phyloP scores from a whole-genome alignment of 768 basidiomycete genomes.

The Hydnomerulius pinastri region DNA sequence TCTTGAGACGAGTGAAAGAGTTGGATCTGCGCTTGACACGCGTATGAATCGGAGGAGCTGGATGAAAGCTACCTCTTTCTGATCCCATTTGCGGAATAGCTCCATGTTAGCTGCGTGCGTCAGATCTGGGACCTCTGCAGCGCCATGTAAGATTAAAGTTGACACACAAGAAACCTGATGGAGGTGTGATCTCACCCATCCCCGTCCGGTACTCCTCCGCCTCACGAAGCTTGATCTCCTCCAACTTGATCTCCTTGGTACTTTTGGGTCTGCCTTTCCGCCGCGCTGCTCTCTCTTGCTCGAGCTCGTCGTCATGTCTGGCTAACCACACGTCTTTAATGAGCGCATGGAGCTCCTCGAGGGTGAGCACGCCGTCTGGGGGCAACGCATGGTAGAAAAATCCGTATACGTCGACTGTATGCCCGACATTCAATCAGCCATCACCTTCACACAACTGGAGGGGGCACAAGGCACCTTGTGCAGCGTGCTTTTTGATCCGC shows the following conservation, averaged over 20 bases:
- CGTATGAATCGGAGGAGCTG: conserved; percentile 75
- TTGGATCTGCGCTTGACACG: conserved; percentile 60
- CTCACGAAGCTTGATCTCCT: conserved; percentile 71
- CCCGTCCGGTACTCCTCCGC: conserved; percentile 77
- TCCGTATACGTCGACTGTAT: conserved; percentile 64
- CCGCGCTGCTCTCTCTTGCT: conserved; percentile 58
- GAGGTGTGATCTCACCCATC: conserved; percentile 55
- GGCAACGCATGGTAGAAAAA: conserved; percentile 80
- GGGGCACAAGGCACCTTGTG: conserved; percentile 43
- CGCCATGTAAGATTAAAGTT: conserved; percentile 2
- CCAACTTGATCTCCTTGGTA: conserved; percentile 61
- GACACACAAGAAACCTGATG: conserved; percentile 1
- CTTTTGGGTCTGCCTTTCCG: conserved; percentile 80
- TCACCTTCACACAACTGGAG: background rate
- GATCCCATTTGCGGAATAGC: conserved; percentile 78
- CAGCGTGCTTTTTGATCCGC: conserved; percentile 56
- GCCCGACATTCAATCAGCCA: background rate
- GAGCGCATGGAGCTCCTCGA: conserved; percentile 67
- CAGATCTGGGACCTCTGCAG: conserved; percentile 74
- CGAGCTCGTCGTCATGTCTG: conserved; percentile 67
- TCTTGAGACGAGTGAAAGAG: conserved; percentile 51
- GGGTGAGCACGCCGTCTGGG: conserved; percentile 52
- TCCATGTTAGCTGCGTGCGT: conserved; percentile 70
- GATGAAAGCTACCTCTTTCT: conserved; percentile 69
- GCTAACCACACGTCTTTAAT: conserved; percentile 71